These are phyloP conservation scores for Aspergillus pseudonomiae DNA, from an alignment of 2,329 filamentous ascomycete genomes.

Conservation along the genomic window DNA sequence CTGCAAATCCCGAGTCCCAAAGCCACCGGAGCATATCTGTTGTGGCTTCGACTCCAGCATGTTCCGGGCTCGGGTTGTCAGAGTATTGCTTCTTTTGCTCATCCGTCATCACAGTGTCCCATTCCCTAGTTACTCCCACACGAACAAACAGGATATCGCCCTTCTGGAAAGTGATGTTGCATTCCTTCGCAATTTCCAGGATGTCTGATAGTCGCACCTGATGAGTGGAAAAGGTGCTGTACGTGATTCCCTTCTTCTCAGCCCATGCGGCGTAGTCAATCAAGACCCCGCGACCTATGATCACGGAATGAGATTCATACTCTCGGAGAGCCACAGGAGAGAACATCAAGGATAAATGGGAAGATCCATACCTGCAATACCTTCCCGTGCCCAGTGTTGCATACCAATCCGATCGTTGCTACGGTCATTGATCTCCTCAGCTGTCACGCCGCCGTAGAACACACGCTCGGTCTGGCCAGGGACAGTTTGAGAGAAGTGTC, in stretches of 20 bases:
- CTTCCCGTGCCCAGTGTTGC: conserved; percentile 53
- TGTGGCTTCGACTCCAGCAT: conserved; percentile 54
- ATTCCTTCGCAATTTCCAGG: conserved; percentile 44
- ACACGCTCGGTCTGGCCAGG: conserved; percentile 42
- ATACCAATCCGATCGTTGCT: conserved; percentile 51
- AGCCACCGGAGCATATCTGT: conserved; percentile 59
- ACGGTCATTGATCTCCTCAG: conserved; percentile 50
- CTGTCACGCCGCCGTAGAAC: conserved; percentile 55
- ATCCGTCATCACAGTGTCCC: conserved; percentile 43
- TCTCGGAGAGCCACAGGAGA: background rate
- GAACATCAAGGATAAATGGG: background rate
- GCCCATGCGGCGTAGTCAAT: conserved; percentile 56
- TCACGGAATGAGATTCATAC: background rate
- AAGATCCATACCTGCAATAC: conserved; percentile 43
- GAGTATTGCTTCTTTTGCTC: conserved; percentile 34
- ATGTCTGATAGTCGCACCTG: conserved; percentile 41
- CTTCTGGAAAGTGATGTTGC: conserved; percentile 48
- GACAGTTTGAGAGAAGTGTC: conserved; percentile 52
- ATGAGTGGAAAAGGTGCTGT: conserved; percentile 47
- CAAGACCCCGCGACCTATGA: conserved; percentile 53
- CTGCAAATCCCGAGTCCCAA: conserved; percentile 61
- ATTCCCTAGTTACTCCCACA: conserved; percentile 45
- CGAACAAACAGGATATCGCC: conserved; percentile 60
- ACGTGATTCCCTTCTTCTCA: conserved; percentile 41
- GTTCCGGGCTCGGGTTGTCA: conserved; percentile 44